Base-by-base conservation (phyloP, 225 moss, liverwort and hornwort species). In the Marchantia paleacea region DNA sequence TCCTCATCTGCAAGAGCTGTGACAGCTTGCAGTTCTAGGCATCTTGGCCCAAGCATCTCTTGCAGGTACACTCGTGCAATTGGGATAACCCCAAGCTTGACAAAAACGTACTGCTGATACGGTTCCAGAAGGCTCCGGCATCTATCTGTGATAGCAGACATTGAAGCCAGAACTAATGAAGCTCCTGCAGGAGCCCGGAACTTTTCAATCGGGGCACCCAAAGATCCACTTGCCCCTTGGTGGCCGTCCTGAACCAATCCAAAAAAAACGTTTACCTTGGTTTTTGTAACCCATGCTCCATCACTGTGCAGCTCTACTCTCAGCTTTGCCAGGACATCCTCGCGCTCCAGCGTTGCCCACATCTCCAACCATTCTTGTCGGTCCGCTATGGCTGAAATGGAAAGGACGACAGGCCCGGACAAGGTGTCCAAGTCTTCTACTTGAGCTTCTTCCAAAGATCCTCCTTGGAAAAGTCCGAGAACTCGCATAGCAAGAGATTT, bases 121-220 rank as follows among this genome's bases (percentile, higher is more conserved):
- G 82, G 87, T 83, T 92, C 89, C 65, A 89, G 84, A 55, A 99
- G 81, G 73, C 84, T 90, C 77, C 99, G 91, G 84, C 95, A 99
- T 69, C 99, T 91, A 83, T 95, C 99, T 29, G 90, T 89, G 19
- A 92, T 80, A 50, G 91, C 85, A 87, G 91, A 94, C 94, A 99
- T 95, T 18, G 90, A 85, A 76, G 95, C 88, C 82, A 95, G 83
- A 77, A 90, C 85, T n/a, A 81, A 80, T 75, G 83, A 83, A 39
- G 91, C 92, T 50, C 94, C 91, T 58, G 83, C 79, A 77, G 95
- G 86, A 86, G 94, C 83, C 61, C 88, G 77, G 55, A 90, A 88
- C 30, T 84, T 86, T 74, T 84, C 90, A 78, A 78, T 83, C 25
- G 84, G 61, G 54, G 80, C 72, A 50, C 77, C 74, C 19, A 75